A percentile compares a stretch with the other conserved stretches of the same genome.
Evolutionary conservation across 352 stramenopile species (phyloP).

Genomic region (Globisporangium apiculatum): DNA sequence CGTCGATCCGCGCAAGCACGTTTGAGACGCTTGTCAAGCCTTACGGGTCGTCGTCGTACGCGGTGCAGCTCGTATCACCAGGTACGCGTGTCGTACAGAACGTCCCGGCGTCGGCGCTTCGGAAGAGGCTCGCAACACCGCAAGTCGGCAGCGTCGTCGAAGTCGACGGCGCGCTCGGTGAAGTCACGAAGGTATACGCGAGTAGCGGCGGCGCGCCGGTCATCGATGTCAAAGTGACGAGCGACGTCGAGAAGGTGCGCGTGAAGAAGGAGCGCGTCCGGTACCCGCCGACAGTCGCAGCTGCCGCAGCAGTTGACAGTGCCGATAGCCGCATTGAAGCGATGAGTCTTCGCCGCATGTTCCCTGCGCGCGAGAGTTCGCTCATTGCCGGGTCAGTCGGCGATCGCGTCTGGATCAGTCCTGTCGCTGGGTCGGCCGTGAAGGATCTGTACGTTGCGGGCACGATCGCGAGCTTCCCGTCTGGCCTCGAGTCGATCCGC

Average conservation of each 20-base stretch:
- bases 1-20: neutral
- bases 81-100: conserved; percentile 34
- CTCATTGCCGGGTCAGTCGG: conserved; percentile 40
- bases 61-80: conserved; percentile 29
- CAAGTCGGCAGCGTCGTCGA: conserved; percentile 71
- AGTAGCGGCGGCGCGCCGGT: conserved; percentile 9
- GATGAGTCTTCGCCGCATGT: conserved; percentile 66
- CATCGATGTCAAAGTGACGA: conserved; percentile 46
- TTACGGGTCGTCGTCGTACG: conserved; percentile 13
- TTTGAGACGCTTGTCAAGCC: conserved; percentile 16
- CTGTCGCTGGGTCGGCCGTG: conserved; percentile 17
- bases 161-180: conserved; percentile 50
- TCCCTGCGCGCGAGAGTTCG: conserved; percentile 56
- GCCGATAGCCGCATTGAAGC: conserved; percentile 38
- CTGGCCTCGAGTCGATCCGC: conserved; percentile 39
- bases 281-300: conserved; percentile 24
- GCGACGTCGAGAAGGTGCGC: conserved; percentile 42
- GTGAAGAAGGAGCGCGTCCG: conserved; percentile 45
- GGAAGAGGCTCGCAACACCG: conserved; percentile 23
- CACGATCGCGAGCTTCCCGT: conserved; percentile 56
- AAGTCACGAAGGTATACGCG: conserved; percentile 45
- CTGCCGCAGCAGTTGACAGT: neutral
- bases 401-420: conserved; percentile 58
- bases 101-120: conserved; percentile 34
- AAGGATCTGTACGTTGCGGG: conserved; percentile 45